phyloP scores from a whole-genome alignment of 2,329 filamentous ascomycete genomes.

The Stagonosporopsis rhizophila region DNA sequence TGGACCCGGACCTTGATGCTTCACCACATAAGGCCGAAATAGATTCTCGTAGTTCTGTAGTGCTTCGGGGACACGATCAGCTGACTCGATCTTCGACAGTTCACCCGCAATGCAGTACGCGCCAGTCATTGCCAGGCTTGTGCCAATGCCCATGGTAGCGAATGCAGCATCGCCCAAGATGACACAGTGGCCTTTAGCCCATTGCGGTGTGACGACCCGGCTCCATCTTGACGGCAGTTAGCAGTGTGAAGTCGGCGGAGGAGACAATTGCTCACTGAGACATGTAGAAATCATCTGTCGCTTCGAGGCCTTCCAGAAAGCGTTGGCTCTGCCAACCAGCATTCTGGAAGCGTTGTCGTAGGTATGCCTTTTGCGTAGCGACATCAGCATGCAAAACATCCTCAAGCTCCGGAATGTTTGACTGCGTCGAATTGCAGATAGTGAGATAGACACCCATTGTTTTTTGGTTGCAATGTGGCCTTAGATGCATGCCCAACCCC shows the following conservation, averaged over 20 bases:
- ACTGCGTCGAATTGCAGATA: constrained; percentile 29
- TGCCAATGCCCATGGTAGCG: constrained; percentile 41
- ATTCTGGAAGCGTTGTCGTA: constrained; percentile 46
- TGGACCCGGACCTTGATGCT: constrained; percentile 17
- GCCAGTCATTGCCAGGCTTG: constrained; percentile 48
- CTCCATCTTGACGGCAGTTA: constrained; percentile 57
- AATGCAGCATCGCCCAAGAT: constrained; percentile 62
- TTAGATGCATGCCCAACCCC: constrained; percentile 32
- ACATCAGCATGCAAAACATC: constrained; percentile 39
- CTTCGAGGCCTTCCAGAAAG: constrained; percentile 53
- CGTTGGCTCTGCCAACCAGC: constrained; percentile 56
- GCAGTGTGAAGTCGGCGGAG: not conserved
- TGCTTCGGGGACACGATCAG: constrained; percentile 28
- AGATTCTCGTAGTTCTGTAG: constrained; percentile 31
- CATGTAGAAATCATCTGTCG: constrained; percentile 29
- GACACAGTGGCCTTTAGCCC: constrained; percentile 57
- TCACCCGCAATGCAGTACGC: constrained; percentile 52
- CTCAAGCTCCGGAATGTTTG: constrained; percentile 23
- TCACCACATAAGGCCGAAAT: constrained; percentile 26
- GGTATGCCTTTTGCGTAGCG: constrained; percentile 51
- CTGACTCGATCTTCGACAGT: constrained; percentile 31
- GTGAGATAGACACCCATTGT: constrained; percentile 37
- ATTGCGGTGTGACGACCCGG: constrained; percentile 55
- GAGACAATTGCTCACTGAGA: not conserved
- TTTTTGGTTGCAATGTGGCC: constrained; percentile 35